Conservation (phyloP, 1,139 yeast genomes). For the Citeromyces siamensis region DNA sequence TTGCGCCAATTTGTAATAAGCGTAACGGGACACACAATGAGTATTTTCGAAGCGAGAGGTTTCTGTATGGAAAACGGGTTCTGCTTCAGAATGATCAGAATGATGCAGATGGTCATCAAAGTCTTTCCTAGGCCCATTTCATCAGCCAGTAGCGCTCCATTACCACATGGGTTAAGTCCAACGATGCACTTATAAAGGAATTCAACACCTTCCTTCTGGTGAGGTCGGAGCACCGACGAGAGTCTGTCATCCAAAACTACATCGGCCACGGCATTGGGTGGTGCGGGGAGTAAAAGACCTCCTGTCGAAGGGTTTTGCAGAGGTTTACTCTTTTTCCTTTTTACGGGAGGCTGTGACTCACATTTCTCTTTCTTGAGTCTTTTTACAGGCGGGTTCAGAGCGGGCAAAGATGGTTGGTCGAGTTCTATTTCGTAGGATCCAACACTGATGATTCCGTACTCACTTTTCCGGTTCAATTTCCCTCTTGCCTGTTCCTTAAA, state of each 20-base stretch:
- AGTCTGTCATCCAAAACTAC: conserved; percentile 66
- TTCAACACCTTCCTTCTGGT: conserved; percentile 72
- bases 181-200: conserved; percentile 76
- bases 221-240: conserved; percentile 51
- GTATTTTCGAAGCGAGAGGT: conserved; percentile 39
- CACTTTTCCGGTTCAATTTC: conserved; percentile 14
- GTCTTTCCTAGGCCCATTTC: conserved; percentile 98
- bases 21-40: conserved; percentile 90
- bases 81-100: conserved; percentile 79
- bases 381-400: not conserved
- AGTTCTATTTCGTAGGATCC: conserved; percentile 45
- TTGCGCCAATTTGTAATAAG: conserved; percentile 77
- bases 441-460: conserved; percentile 30
- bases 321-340: not conserved
- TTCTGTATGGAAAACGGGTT: conserved; percentile 34
- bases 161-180: conserved; percentile 41
- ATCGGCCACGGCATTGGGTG: conserved; percentile 11
- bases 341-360: not conserved
- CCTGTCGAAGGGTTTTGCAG: conserved; percentile 8
- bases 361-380: not conserved
- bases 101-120: conserved; percentile 65
- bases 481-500: conserved; percentile 9
- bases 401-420: conserved; percentile 20
- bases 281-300: conserved; percentile 18
- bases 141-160: conserved; percentile 84